Evolutionary conservation across 2,329 filamentous ascomycete genomes (phyloP).

Genomic region (Cladorrhinum sp.): DNA sequence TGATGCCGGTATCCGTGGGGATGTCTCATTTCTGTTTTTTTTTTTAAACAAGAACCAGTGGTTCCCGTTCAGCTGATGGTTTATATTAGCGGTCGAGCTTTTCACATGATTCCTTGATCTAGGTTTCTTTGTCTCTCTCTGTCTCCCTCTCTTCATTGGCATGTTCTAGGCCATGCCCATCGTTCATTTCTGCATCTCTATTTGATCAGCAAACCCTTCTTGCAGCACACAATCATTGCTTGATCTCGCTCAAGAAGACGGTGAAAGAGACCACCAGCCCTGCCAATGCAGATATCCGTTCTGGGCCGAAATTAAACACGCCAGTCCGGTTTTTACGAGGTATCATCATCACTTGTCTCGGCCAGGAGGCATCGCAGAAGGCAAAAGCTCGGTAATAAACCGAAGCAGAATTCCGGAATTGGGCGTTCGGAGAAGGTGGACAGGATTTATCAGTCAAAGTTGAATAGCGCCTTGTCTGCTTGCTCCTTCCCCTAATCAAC

Average conservation of each 20-base stretch:
- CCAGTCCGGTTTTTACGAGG: background rate
- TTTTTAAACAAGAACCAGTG: conserved; percentile 18
- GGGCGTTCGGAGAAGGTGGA: too few relatives aligned
- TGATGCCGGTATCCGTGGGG: conserved; percentile 25
- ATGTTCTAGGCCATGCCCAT: background rate
- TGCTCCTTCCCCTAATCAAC: too few relatives aligned
- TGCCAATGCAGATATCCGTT: conserved; percentile 22
- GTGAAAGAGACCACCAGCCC: conserved; percentile 13
- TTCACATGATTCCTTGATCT: too few relatives aligned
- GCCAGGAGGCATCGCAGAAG: too few relatives aligned
- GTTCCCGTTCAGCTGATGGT: conserved; percentile 10
- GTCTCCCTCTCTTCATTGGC: background rate
- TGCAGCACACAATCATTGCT: background rate
- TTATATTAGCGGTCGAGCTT: conserved; percentile 7
- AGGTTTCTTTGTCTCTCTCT: conserved; percentile 9
- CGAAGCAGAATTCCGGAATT: too few relatives aligned
- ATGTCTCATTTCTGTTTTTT: conserved; percentile 9
- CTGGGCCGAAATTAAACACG: conserved; percentile 11
- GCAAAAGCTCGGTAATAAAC: too few relatives aligned
- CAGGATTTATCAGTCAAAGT: too few relatives aligned
- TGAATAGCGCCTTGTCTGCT: too few relatives aligned
- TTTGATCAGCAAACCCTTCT: too few relatives aligned
- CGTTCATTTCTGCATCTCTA: too few relatives aligned
- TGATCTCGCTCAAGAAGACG: background rate
- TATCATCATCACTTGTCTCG: conserved; percentile 4